Percentiles rank a stretch among this genome's conserved stretches.
Evolutionary conservation across 148 eudicot species (phyloP).

Genomic region (Dianthus caryophyllus): DNA sequence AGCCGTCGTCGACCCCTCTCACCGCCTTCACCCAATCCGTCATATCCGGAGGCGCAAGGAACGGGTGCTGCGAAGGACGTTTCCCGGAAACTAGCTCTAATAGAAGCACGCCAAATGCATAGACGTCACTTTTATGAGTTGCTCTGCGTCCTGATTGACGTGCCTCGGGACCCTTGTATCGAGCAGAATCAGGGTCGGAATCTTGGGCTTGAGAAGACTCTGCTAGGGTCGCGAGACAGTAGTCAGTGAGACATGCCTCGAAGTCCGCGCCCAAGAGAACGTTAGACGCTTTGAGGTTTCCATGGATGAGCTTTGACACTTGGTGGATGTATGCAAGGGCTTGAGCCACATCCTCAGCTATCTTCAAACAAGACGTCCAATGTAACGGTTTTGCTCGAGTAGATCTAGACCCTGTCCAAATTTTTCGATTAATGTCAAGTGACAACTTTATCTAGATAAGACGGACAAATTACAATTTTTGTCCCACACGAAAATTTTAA

Average conservation of each 20-base stretch:
- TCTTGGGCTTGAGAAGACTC: slow-evolving; percentile 41
- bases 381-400: slow-evolving; percentile 85
- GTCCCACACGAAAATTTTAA: too few species aligned
- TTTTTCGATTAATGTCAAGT: not conserved
- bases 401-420: slow-evolving; percentile 65
- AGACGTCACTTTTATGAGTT: slow-evolving; percentile 71
- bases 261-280: slow-evolving; percentile 79
- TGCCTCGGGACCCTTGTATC: slow-evolving; percentile 72
- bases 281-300: slow-evolving; percentile 81
- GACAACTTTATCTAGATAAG: not conserved
- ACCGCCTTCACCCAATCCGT: slow-evolving; percentile 79
- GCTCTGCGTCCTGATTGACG: slow-evolving; percentile 44
- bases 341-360: slow-evolving; percentile 87
- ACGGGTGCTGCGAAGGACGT: slow-evolving; percentile 79
- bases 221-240: slow-evolving; percentile 49
- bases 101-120: slow-evolving; percentile 70
- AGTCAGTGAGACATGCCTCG: slow-evolving; percentile 84
- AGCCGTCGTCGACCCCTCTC: slow-evolving; percentile 56
- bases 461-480: too few species aligned
- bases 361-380: slow-evolving; percentile 92
- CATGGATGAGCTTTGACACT: slow-evolving; percentile 66
- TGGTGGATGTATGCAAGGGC: slow-evolving; percentile 92
- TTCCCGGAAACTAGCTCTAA: slow-evolving; percentile 81
- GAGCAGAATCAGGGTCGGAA: slow-evolving; percentile 55
- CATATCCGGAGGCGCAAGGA: slow-evolving; percentile 66